These are phyloP conservation scores for Gynandropsis gynandra DNA, from an alignment of 345 rosid species.

Conservation along the genomic window DNA sequence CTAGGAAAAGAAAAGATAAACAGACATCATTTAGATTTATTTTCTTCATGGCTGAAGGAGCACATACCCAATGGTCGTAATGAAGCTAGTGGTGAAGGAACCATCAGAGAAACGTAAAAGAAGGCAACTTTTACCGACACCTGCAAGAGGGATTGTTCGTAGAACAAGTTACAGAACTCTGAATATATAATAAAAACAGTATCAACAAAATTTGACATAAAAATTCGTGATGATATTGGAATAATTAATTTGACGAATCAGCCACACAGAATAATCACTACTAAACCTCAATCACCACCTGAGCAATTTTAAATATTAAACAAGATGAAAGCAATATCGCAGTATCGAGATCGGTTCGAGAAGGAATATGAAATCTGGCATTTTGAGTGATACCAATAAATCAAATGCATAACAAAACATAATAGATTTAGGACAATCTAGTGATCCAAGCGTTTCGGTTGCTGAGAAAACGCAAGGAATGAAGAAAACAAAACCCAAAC, in stretches of 20 bases:
- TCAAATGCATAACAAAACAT: neutral
- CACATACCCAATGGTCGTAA: constrained; percentile 86
- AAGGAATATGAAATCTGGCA: neutral
- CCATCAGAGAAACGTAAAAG: constrained; percentile 96
- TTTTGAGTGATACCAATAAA: neutral
- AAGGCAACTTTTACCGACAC: constrained; percentile 94
- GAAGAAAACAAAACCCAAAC: neutral
- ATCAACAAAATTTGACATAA: too few species aligned
- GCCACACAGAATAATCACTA: too few species aligned
- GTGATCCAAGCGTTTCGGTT: neutral
- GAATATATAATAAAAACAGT: constrained; percentile 16
- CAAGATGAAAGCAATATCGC: neutral
- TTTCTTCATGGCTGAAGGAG: constrained; percentile 2
- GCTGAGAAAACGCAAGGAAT: neutral
- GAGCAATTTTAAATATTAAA: constrained; percentile 13
- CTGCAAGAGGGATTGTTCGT: constrained; percentile 19
- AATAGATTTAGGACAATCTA: neutral
- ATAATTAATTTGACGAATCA: too few species aligned
- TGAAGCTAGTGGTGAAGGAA: constrained; percentile 92
- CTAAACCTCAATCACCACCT: neutral
- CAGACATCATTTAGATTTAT: neutral
- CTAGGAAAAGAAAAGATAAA: neutral
- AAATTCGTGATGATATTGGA: too few species aligned
- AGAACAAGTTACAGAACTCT: constrained; percentile 1
- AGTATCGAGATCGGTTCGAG: constrained; percentile 10